Conservation (phyloP, 2,329 filamentous ascomycete genomes). For the Xylaria sp. region DNA sequence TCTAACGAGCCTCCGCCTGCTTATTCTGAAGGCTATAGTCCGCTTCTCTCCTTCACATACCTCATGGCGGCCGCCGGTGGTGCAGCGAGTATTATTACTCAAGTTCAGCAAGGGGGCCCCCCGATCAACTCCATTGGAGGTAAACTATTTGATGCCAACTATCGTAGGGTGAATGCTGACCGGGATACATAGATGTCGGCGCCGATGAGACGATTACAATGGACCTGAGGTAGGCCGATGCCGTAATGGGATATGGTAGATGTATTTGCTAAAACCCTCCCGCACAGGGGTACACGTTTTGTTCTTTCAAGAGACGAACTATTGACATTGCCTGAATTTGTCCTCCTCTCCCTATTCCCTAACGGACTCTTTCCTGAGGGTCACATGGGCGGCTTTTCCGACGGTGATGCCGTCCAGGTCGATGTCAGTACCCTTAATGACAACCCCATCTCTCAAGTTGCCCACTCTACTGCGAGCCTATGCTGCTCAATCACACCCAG, state of each 20-base stretch:
- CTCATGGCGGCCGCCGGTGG: constrained; percentile 98
- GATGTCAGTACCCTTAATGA: constrained; percentile 72
- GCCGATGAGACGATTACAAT: constrained; percentile 94
- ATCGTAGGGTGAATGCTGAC: background rate
- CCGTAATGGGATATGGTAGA: background rate
- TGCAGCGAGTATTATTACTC: constrained; percentile 97
- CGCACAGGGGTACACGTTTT: constrained; percentile 81
- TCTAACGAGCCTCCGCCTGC: constrained; percentile 87
- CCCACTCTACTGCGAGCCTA: constrained; percentile 34
- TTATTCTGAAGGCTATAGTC: constrained; percentile 93
- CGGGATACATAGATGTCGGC: constrained; percentile 65
- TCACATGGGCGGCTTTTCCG: constrained; percentile 90
- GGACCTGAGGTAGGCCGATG: constrained; percentile 78
- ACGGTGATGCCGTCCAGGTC: constrained; percentile 93
- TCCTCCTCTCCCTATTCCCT: constrained; percentile 94
- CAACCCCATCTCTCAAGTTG: constrained; percentile 35
- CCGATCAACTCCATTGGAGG: constrained; percentile 89
- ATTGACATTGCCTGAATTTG: constrained; percentile 94
- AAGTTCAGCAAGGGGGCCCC: constrained; percentile 92
- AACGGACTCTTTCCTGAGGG: constrained; percentile 98
- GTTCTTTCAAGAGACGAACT: constrained; percentile 94
- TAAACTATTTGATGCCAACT: constrained; percentile 43
- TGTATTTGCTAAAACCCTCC: constrained; percentile 28
- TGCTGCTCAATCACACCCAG: constrained; percentile 27
- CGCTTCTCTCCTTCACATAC: constrained; percentile 90